Conservation (phyloP, 768 basidiomycete genomes). For the Boletus vermiculosoides region DNA sequence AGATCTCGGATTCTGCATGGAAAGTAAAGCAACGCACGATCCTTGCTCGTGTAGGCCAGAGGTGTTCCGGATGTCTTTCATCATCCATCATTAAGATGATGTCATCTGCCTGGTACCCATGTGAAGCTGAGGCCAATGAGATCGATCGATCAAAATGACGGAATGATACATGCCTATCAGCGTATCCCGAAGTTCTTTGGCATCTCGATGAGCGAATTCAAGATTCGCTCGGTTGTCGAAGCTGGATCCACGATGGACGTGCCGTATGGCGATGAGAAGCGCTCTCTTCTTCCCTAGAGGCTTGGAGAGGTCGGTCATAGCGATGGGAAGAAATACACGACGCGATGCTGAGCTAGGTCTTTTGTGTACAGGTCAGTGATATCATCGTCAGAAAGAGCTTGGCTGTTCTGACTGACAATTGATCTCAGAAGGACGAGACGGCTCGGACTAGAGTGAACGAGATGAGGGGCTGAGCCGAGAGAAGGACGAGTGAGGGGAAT, state of each 20-base stretch:
- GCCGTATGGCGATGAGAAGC: conserved; percentile 16
- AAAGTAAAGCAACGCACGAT: conserved; percentile 37
- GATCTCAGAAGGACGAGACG: too few relatives aligned
- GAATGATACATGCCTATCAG: conserved; percentile 18
- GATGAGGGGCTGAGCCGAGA: too few relatives aligned
- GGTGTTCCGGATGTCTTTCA: conserved; percentile 22
- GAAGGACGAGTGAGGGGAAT: too few relatives aligned
- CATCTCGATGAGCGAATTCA: conserved; percentile 22
- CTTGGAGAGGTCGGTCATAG: not conserved
- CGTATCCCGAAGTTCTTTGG: conserved; percentile 3
- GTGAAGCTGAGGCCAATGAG: conserved; percentile 28
- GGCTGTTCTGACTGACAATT: not conserved
- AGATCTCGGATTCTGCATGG: not conserved
- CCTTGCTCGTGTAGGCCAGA: conserved; percentile 43
- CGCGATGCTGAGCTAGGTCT: too few relatives aligned
- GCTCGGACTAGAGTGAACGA: too few relatives aligned
- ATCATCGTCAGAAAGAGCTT: not conserved
- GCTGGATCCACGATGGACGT: not conserved
- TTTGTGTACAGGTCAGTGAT: not conserved
- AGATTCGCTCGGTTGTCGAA: conserved; percentile 8
- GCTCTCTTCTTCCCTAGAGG: conserved; percentile 15
- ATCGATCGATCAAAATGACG: not conserved
- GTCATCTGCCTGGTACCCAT: conserved; percentile 39
- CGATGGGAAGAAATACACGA: too few relatives aligned
- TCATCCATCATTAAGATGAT: conserved; percentile 46